phyloP scores from a whole-genome alignment of 257 asterid genomes.

The Capsicum pubescens region DNA sequence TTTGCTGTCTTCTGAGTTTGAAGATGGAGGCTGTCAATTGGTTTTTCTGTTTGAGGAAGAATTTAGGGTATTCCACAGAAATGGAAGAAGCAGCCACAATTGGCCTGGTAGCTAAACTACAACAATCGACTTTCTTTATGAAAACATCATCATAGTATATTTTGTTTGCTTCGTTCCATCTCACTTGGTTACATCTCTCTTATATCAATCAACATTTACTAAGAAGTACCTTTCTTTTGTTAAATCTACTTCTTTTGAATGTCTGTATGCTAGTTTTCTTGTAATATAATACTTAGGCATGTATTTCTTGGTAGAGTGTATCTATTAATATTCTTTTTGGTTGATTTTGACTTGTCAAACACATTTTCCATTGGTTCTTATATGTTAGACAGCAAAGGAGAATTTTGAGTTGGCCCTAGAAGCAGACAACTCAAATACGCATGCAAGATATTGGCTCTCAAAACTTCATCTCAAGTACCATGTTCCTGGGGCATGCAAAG shows the following conservation, averaged over 20 bases:
- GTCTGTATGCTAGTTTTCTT: neutral
- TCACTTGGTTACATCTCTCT: neutral
- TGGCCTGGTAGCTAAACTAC: neutral
- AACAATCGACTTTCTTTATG: neutral
- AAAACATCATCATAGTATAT: neutral
- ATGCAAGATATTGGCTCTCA: constrained; percentile 93
- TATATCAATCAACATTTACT: neutral
- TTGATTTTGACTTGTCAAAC: constrained; percentile 21
- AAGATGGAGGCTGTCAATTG: neutral
- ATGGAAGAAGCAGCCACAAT: neutral
- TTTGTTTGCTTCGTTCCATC: constrained; percentile 12
- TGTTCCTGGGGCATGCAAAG: constrained; percentile 90
- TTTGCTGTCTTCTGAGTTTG: neutral
- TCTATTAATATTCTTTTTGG: constrained; percentile 16
- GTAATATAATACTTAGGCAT: constrained; percentile 18
- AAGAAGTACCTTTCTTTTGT: neutral
- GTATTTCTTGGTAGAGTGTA: constrained; percentile 6
- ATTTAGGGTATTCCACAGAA: neutral
- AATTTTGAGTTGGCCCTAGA: constrained; percentile 92
- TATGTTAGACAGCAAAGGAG: constrained; percentile 81
- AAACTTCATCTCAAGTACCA: constrained; percentile 88
- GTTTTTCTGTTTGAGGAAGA: neutral
- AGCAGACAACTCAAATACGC: constrained; percentile 86
- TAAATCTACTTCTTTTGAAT: neutral
- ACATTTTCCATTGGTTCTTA: constrained; percentile 27